These are phyloP conservation scores for Pichia californica DNA, from an alignment of 805 yeast species.

Conservation along the genomic window DNA sequence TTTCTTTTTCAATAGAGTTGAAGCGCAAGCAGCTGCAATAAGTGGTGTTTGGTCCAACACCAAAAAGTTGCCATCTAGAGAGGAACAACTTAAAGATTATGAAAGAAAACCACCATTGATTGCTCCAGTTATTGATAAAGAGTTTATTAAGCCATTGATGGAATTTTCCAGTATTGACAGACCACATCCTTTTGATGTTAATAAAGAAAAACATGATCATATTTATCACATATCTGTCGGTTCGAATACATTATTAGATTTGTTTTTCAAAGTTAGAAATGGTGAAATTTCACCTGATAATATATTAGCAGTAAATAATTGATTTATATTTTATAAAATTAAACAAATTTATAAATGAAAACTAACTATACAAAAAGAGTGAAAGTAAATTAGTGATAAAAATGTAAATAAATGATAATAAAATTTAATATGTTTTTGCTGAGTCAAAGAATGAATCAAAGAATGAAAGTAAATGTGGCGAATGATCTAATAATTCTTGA, in stretches of 20 bases:
- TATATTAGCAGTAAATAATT: neutral
- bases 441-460: slow-evolving; percentile 18
- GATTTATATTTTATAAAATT: neutral
- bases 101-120: neutral
- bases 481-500: slow-evolving; percentile 14
- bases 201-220: slow-evolving; percentile 13
- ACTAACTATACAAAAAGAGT: too few relatives aligned
- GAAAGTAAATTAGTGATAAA: too few relatives aligned
- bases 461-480: slow-evolving; percentile 19
- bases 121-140: slow-evolving; percentile 4
- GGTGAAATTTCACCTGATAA: slow-evolving; percentile 11
- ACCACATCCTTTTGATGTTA: slow-evolving; percentile 16
- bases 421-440: slow-evolving; percentile 4
- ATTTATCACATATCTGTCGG: slow-evolving; percentile 12
- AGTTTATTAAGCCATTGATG: slow-evolving; percentile 14
- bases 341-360: too few relatives aligned
- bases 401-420: too few relatives aligned
- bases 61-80: slow-evolving; percentile 33
- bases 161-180: slow-evolving; percentile 9
- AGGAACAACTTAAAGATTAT: slow-evolving; percentile 32
- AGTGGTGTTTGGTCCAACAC: slow-evolving; percentile 49
- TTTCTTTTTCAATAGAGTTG: slow-evolving; percentile 42
- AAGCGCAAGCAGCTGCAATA: slow-evolving; percentile 44
- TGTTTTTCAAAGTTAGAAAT: slow-evolving; percentile 14
- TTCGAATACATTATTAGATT: slow-evolving; percentile 3